These are phyloP conservation scores for Euptelea pleiosperma DNA, from an alignment of 164 flowering plant genomes.

Conservation along the genomic window DNA sequence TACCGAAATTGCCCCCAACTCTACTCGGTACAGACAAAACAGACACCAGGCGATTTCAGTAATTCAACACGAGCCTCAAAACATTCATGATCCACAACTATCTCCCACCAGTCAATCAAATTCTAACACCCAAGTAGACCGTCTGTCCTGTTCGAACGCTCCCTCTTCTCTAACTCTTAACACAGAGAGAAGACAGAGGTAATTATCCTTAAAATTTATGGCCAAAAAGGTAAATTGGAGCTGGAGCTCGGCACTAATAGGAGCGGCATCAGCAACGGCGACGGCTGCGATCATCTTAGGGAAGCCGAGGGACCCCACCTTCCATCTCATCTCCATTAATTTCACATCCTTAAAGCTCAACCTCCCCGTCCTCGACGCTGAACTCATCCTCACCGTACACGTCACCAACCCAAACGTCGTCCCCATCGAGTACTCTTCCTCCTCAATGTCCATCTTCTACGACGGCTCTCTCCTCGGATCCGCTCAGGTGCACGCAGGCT, in stretches of 20 bases:
- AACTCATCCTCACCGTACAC: conserved; percentile 78
- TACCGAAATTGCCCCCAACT: too few relatives aligned
- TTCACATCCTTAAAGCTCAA: conserved; percentile 64
- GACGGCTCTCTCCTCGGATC: conserved; percentile 67
- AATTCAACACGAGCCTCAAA: too few relatives aligned
- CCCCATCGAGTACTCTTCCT: conserved; percentile 60
- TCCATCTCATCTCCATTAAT: conserved; percentile 64
- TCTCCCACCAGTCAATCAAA: too few relatives aligned
- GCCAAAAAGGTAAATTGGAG: conserved; percentile 27
- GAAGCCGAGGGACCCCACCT: conserved; percentile 69
- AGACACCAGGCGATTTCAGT: too few relatives aligned
- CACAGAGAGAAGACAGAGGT: background rate
- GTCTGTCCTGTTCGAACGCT: too few relatives aligned
- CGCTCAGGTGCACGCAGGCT: conserved; percentile 63
- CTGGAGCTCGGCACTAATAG: conserved; percentile 50
- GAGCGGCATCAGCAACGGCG: conserved; percentile 57
- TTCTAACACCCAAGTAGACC: too few relatives aligned
- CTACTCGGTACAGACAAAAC: too few relatives aligned
- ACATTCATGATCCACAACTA: too few relatives aligned
- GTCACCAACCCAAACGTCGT: conserved; percentile 82
- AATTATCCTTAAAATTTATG: background rate
- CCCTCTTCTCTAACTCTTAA: too few relatives aligned
- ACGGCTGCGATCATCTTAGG: conserved; percentile 36
- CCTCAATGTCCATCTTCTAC: conserved; percentile 78
- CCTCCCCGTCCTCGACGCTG: conserved; percentile 63